Base-by-base conservation (phyloP, 1,139 yeast genomes). In the Pneumocystis sp. region DNA sequence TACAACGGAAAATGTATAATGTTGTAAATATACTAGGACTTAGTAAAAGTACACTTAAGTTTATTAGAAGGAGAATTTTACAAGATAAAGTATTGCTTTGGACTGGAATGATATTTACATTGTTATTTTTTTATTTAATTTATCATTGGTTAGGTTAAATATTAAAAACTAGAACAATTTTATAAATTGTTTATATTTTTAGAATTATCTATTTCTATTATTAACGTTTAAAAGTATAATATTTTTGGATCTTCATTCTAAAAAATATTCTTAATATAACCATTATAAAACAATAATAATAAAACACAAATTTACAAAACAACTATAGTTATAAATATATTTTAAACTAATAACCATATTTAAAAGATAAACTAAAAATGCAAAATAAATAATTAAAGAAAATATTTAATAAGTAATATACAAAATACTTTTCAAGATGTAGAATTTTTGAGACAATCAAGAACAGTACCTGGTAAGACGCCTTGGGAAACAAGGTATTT, bases 21-120 rank as follows among this genome's bases (percentile, higher is more conserved):
- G 82, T 89, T 45, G 83, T 95, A 69, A 79, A 83, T 63, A 89
- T 96, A 0, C 79, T 93, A 68, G 97, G 97, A 2, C 87, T 93
- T 1, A 87, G 96, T 63, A 86, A 84, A 70, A 87, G 87, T 8
- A 93, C 98, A 0, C 90, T 93, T 63, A 79, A 89, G 66, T 81
- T 83, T 68, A 87, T 93, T 62, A 95, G 90, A 74, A 82, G 84
- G 70, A 82, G 96, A 66, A 95, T 96, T n/a, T 83, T 82, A 70
- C 88, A 89, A 75, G 98, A 93, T 74, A 90, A 90, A 74, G 83
- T 90, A 81, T 78, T 93, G 57, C 95, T 93, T 74, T 90, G 89
- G 81, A 84, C 85, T 29, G 89, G 91, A 40, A 83, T 88, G 4
- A 66, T 82, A 1, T 69, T 86, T 42, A 82, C 88, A 78, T 73